phyloP scores from a whole-genome alignment of 1,139 yeast species.

The Trichomonascaceae sp. region DNA sequence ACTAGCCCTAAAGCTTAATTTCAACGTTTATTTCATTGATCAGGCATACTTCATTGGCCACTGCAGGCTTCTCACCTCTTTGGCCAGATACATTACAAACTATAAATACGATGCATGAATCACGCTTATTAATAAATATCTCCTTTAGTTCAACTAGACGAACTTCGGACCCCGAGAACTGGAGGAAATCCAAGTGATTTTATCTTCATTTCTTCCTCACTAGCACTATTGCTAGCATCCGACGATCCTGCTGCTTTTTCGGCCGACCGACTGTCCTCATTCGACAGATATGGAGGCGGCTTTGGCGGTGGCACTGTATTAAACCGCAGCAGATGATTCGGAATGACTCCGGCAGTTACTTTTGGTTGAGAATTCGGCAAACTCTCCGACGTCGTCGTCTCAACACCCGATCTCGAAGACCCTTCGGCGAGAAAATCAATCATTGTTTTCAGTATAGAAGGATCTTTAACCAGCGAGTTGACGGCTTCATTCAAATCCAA shows the following conservation, averaged over 20 bases:
- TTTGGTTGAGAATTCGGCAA: not conserved
- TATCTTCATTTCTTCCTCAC: slow-evolving; percentile 3
- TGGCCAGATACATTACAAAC: not conserved
- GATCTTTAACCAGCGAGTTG: slow-evolving; percentile 24
- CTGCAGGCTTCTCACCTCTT: no score
- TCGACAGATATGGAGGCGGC: slow-evolving; percentile 20
- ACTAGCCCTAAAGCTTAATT: no score
- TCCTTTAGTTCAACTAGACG: slow-evolving; percentile 8
- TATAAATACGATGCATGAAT: slow-evolving; percentile 1
- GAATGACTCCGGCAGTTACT: slow-evolving; percentile 3
- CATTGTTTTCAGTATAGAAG: slow-evolving; percentile 23
- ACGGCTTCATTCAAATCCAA: slow-evolving; percentile 23
- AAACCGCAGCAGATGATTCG: not conserved
- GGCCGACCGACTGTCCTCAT: not conserved
- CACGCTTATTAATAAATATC: slow-evolving; percentile 4
- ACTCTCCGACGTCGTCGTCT: not conserved
- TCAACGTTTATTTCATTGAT: not conserved
- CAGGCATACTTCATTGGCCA: not conserved
- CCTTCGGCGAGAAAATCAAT: slow-evolving; percentile 14
- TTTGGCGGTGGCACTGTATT: slow-evolving; percentile 12
- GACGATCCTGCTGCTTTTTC: slow-evolving; percentile 11
- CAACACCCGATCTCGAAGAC: not conserved
- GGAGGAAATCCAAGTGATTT: slow-evolving; percentile 10
- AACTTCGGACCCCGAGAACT: slow-evolving; percentile 5
- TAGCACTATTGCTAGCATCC: slow-evolving; percentile 4